Conservation (phyloP, 176 grass and related monocot species). For the Ananas comosus region DNA sequence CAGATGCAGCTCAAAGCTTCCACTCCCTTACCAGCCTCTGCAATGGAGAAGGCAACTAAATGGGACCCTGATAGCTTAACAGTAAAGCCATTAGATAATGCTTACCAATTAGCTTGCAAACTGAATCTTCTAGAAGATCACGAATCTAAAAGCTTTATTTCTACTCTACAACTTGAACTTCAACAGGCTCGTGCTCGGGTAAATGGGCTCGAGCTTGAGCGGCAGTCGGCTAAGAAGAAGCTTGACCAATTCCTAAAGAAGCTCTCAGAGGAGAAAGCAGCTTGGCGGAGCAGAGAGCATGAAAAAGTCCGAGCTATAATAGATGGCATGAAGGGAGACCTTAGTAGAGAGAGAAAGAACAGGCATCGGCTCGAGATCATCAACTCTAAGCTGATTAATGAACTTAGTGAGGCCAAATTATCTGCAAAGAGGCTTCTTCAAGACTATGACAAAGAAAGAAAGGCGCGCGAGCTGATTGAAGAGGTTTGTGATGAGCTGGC, state of each 20-base stretch:
- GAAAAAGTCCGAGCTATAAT: constrained; percentile 68
- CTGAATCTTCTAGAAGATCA: constrained; percentile 63
- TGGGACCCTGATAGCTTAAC: constrained; percentile 72
- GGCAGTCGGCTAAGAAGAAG: constrained; percentile 71
- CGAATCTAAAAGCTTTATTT: constrained; percentile 38
- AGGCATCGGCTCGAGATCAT: constrained; percentile 55
- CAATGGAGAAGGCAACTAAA: constrained; percentile 89
- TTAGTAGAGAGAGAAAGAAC: constrained; percentile 82
- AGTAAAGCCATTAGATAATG: constrained; percentile 50
- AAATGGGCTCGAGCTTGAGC: constrained; percentile 60
- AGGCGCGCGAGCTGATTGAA: constrained; percentile 65
- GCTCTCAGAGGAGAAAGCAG: constrained; percentile 76
- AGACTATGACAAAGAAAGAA: constrained; percentile 80
- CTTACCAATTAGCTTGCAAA: constrained; percentile 57
- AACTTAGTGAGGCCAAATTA: constrained; percentile 65
- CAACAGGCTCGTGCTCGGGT: constrained; percentile 51
- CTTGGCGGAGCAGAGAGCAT: constrained; percentile 84
- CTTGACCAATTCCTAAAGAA: constrained; percentile 88
- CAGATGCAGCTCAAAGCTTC: constrained; percentile 35
- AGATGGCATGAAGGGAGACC: constrained; percentile 81
- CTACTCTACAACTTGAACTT: constrained; percentile 62
- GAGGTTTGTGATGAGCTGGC: constrained; percentile 91
- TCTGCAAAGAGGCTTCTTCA: constrained; percentile 65
- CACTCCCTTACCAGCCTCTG: constrained; percentile 32
- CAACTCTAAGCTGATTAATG: constrained; percentile 71